These are phyloP conservation scores for Aquilaria agallochum DNA, from an alignment of 441 rosid species.

Conservation along the genomic window DNA sequence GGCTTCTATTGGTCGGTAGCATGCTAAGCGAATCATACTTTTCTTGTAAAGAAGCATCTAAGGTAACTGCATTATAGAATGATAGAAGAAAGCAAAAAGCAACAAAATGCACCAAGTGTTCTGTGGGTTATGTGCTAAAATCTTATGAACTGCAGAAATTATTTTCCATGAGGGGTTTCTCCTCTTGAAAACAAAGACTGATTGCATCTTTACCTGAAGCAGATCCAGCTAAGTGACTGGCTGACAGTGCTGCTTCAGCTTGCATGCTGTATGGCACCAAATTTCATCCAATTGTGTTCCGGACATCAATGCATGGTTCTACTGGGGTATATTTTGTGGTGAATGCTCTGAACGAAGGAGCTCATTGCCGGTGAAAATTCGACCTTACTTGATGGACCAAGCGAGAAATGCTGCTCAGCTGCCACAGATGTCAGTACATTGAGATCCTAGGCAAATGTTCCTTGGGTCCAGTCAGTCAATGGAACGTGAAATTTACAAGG, in stretches of 20 bases:
- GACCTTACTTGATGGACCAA: slow-evolving; percentile 92
- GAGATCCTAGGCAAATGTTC: slow-evolving; percentile 98
- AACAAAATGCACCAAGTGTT: too few relatives aligned
- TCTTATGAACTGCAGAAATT: too few relatives aligned
- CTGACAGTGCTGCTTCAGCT: slow-evolving; percentile 79
- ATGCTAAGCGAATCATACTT: too few relatives aligned
- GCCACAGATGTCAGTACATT: slow-evolving; percentile 98
- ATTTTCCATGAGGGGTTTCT: too few relatives aligned
- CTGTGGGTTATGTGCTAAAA: too few relatives aligned
- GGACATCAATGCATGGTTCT: slow-evolving; percentile 93
- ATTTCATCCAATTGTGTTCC: slow-evolving; percentile 95
- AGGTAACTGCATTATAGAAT: too few relatives aligned
- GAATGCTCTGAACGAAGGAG: slow-evolving; percentile 92
- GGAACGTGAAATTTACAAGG: slow-evolving; percentile 92
- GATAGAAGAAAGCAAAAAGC: too few relatives aligned
- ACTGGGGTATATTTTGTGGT: slow-evolving; percentile 88
- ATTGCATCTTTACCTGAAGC: slow-evolving; percentile 34
- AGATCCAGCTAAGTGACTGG: slow-evolving; percentile 73
- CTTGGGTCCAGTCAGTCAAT: slow-evolving; percentile 80
- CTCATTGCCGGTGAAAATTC: slow-evolving; percentile 76
- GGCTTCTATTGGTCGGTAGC: too few relatives aligned
- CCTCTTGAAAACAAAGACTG: too few relatives aligned
- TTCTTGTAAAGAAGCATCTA: too few relatives aligned
- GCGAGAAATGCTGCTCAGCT: slow-evolving; percentile 90
- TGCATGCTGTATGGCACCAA: slow-evolving; percentile 86